phyloP scores from a whole-genome alignment of 2,329 filamentous ascomycete genomes.

The Pseudogymnoascus sp. region DNA sequence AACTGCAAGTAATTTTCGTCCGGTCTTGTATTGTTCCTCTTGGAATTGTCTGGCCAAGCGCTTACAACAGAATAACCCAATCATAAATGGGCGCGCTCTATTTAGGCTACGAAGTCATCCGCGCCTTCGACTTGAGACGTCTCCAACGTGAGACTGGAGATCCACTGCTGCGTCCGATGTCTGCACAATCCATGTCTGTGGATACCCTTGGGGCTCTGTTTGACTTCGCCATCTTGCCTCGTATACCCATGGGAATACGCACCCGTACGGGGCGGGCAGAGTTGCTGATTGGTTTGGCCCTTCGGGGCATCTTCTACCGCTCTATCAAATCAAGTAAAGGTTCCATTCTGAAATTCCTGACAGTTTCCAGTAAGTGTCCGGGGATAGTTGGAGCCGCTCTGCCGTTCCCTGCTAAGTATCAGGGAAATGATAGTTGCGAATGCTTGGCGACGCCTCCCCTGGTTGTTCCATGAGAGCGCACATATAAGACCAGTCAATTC shows the following conservation, averaged over 20 bases:
- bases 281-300: neutral
- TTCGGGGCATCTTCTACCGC: neutral
- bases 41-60: neutral
- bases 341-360: neutral
- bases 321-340: neutral
- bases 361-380: neutral
- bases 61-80: neutral
- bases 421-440: constrained; percentile 4
- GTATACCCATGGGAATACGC: neutral
- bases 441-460: neutral
- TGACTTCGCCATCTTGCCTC: neutral
- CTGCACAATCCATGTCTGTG: neutral
- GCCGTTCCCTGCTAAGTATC: neutral
- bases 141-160: constrained; percentile 5
- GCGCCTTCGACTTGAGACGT: neutral
- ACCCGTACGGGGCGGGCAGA: neutral
- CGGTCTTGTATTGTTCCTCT: neutral
- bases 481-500: neutral
- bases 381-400: neutral
- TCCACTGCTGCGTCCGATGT: constrained; percentile 7
- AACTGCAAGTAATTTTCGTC: neutral
- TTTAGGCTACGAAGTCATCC: neutral
- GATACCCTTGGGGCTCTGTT: constrained; percentile 4
- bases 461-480: neutral
- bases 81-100: neutral